Evolutionary conservation across 768 basidiomycete species (phyloP), one percentile per base, ranked within the genome.

Genomic region (Candolleomyces aberdarensis): DNA sequence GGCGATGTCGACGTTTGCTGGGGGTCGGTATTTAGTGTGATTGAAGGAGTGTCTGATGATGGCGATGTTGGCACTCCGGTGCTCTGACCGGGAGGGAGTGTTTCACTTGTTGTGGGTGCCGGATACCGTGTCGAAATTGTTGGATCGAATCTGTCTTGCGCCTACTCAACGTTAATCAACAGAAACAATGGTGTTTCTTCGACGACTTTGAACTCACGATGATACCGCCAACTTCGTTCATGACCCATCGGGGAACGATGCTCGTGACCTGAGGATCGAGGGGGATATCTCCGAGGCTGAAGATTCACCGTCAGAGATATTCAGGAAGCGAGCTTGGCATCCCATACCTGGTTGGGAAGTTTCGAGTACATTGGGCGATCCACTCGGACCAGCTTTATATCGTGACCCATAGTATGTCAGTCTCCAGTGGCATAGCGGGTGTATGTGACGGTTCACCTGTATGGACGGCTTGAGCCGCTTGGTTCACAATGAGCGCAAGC

Each of bases 401-500:
- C n/a, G 41, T 43, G 13, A 43, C 11, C 26, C 26, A 26, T 26
- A 26, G 26, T 3, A 26, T 26, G 26, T 26, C 26, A 43, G 11
- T 43, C 13, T 13, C 11, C 41, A 43, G 41, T 2, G 51, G 29
- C 51, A 31, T 19, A 52, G 29, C n/a, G 48, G 2, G n/a, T 17
- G 48, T 2, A 1, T 19, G n/a, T 2, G 19, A 19, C 19, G 43
- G 15, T 53, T 51, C 51, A 69, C 66, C 57, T 59, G 36, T 26
- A n/a, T 26, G 26, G 26, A 26, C 26, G 26, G 26, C 26, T 26
- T 26, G 26, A 3, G 3, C 26, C 2, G 26, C 26, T 26, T 11
- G 51, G 44, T 36, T 74, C 71, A 57, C 75, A 76, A n/a, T 66
- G 68, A 19, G 62, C 70, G 62, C 75, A 76, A 20, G 74, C 75